Evolutionary conservation across 1,139 yeast genomes (phyloP).

Genomic region (Candida glucosophila): DNA sequence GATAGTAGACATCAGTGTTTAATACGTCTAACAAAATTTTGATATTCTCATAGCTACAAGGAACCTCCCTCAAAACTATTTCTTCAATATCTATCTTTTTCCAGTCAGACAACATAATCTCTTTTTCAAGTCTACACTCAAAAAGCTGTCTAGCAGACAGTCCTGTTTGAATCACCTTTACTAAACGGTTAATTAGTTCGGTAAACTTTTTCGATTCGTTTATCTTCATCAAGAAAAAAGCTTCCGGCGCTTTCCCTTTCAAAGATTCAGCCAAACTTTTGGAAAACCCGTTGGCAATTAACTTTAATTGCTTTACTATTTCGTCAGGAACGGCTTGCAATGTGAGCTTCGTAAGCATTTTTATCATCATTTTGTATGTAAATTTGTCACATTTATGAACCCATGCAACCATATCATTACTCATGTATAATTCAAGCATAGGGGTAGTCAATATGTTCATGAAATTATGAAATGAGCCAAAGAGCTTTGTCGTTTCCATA

Average conservation of each 20-base stretch:
- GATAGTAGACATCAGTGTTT: conserved; percentile 19
- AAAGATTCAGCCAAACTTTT: conserved; percentile 29
- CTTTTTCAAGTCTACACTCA: conserved; percentile 35
- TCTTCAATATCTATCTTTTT: conserved; percentile 41
- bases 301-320: conserved; percentile 42
- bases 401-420: conserved; percentile 52
- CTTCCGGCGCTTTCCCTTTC: conserved; percentile 39
- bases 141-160: conserved; percentile 46
- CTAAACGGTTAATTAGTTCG: conserved; percentile 46
- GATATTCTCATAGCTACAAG: conserved; percentile 33
- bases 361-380: conserved; percentile 53
- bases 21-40: conserved; percentile 31
- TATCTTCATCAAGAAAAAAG: conserved; percentile 43
- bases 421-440: conserved; percentile 49
- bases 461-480: conserved; percentile 46
- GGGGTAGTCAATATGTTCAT: conserved; percentile 57
- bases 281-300: conserved; percentile 34
- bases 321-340: conserved; percentile 49
- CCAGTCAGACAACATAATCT: conserved; percentile 57
- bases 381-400: conserved; percentile 55
- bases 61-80: conserved; percentile 46
- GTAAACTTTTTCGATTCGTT: conserved; percentile 51
- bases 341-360: conserved; percentile 60
- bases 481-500: conserved; percentile 57
- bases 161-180: conserved; percentile 54